phyloP scores from a whole-genome alignment of 2,329 filamentous ascomycete genomes.

The Colletotrichum coccodes region DNA sequence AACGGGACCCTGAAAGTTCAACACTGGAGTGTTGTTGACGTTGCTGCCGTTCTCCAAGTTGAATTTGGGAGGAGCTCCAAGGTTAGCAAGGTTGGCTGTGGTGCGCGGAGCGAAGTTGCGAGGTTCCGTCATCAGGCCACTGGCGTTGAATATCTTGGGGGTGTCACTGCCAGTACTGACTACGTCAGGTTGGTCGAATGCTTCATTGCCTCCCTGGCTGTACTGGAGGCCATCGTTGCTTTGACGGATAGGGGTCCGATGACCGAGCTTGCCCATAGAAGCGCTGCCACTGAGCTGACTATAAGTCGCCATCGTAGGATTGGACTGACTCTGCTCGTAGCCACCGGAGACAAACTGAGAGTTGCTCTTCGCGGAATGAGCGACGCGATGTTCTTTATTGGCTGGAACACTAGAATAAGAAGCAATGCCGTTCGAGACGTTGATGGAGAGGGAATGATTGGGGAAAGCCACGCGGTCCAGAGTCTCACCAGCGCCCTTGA shows the following conservation, averaged over 20 bases:
- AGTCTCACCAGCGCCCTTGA: not conserved
- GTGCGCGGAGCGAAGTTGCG: slow-evolving; percentile 53
- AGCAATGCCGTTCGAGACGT: not conserved
- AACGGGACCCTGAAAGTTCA: not conserved
- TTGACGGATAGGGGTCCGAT: slow-evolving; percentile 1
- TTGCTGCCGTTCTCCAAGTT: slow-evolving; percentile 33
- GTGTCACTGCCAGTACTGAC: slow-evolving; percentile 19
- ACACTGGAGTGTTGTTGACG: not conserved
- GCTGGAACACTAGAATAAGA: not conserved
- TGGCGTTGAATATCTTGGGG: slow-evolving; percentile 8
- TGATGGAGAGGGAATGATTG: not conserved
- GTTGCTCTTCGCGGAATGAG: not conserved
- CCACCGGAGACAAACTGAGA: not conserved
- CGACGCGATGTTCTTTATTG: not conserved
- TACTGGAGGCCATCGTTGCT: not conserved
- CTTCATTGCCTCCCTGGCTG: not conserved
- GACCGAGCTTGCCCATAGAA: slow-evolving; percentile 17
- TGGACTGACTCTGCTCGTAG: not conserved
- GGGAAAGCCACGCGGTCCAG: not conserved
- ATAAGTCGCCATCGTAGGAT: not conserved
- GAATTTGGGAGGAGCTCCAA: slow-evolving; percentile 51
- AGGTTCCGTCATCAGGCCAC: slow-evolving; percentile 48
- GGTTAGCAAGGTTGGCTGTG: slow-evolving; percentile 36
- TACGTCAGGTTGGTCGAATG: not conserved
- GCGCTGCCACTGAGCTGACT: slow-evolving; percentile 18